Evolutionary conservation across 2,329 filamentous ascomycete genomes (phyloP).

Genomic region (Fusarium fujikuroi): DNA sequence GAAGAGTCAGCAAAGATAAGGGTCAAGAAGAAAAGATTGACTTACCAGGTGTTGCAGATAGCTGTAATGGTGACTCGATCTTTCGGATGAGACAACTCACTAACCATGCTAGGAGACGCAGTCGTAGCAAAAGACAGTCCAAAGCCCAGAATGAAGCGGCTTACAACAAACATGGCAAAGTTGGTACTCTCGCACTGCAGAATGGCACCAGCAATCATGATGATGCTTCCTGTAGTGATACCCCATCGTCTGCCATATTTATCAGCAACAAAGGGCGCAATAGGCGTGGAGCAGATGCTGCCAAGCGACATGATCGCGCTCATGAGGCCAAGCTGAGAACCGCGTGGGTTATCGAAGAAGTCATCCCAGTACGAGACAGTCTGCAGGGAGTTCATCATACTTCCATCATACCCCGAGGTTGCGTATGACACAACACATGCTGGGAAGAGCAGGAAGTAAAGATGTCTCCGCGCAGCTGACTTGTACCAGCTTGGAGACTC

Average conservation of each 20-base stretch:
- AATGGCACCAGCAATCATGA: constrained; percentile 48
- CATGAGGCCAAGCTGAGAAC: constrained; percentile 47
- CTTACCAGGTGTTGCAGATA: constrained; percentile 59
- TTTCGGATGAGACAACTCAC: constrained; percentile 64
- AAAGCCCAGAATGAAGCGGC: constrained; percentile 64
- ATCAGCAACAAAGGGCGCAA: constrained; percentile 48
- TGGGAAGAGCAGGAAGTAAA: constrained; percentile 50
- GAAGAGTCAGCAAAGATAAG: neutral
- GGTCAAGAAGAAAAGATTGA: rapidly evolving
- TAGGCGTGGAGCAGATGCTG: constrained; percentile 51
- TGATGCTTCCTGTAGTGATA: constrained; percentile 46
- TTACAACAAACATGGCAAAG: constrained; percentile 63
- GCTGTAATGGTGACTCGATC: constrained; percentile 63
- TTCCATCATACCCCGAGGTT: constrained; percentile 57
- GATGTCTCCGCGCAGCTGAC: constrained; percentile 43
- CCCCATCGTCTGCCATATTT: constrained; percentile 46
- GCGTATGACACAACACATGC: constrained; percentile 50
- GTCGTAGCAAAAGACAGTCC: constrained; percentile 64
- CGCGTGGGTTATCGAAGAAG: constrained; percentile 51
- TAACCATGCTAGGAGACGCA: constrained; percentile 61
- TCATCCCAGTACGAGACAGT: constrained; percentile 54
- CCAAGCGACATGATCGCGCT: constrained; percentile 61
- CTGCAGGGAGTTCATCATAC: constrained; percentile 62
- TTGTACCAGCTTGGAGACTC: constrained; percentile 47
- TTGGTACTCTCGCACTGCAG: constrained; percentile 47